Evolutionary conservation across 1,284 basidiomycete species (phyloP).

Genomic region (Ceratobasidium sp.): DNA sequence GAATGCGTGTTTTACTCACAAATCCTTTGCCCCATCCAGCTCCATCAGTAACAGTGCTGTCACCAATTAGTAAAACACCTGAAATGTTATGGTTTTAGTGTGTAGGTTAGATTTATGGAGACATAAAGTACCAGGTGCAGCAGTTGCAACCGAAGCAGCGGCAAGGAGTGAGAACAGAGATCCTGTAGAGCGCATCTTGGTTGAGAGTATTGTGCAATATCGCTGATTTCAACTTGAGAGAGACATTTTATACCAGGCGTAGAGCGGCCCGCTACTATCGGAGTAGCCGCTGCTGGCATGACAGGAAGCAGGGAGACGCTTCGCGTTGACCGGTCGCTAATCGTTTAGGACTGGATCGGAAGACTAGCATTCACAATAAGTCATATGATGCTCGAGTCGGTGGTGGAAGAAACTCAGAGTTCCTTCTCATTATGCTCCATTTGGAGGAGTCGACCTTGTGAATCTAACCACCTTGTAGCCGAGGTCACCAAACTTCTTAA

Average conservation of each 20-base stretch:
- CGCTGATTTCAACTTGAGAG: background rate
- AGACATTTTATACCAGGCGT: background rate
- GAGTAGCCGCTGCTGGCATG: slow-evolving; percentile 19
- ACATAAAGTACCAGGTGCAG: slow-evolving; percentile 22
- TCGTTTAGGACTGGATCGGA: slow-evolving; percentile 10
- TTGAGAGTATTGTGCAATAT: background rate
- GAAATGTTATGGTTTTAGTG: background rate
- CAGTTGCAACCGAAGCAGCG: slow-evolving; percentile 20
- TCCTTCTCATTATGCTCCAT: slow-evolving; percentile 33
- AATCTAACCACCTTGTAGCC: background rate
- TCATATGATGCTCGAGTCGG: slow-evolving; percentile 28
- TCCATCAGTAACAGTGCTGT: slow-evolving; percentile 40
- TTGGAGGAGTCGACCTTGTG: slow-evolving; percentile 2
- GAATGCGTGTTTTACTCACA: background rate
- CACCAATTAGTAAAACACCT: slow-evolving; percentile 37
- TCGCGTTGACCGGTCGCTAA: background rate
- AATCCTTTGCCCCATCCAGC: slow-evolving; percentile 44
- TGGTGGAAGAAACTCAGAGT: slow-evolving; percentile 9
- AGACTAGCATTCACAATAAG: background rate
- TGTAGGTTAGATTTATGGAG: background rate
- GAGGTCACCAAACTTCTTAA: background rate
- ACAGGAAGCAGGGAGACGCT: background rate
- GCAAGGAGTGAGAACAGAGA: slow-evolving; percentile 18
- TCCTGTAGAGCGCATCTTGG: slow-evolving; percentile 3
- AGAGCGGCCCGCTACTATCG: slow-evolving; percentile 16